A percentile compares a stretch with the other conserved stretches of the same genome.
These are phyloP conservation scores for Hypoxylon fuscum DNA, from an alignment of 495 filamentous ascomycete species.

Conservation along the genomic window DNA sequence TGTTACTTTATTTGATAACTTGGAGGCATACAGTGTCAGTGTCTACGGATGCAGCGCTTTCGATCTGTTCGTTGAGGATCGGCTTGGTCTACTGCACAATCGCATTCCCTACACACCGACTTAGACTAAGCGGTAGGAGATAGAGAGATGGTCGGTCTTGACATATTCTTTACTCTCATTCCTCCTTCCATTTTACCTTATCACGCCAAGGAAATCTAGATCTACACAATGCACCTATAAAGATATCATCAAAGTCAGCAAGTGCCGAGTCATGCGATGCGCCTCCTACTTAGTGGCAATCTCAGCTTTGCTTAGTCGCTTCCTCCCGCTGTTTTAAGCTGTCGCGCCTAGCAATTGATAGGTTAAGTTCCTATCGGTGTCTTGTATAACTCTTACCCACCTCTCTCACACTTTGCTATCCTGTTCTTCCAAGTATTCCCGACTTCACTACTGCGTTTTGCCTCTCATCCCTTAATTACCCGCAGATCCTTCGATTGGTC, in stretches of 20 bases:
- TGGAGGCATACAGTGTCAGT: constrained; percentile 12
- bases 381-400: constrained; percentile 16
- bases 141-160: neutral
- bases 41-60: constrained; percentile 28
- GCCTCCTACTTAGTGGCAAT: constrained; percentile 13
- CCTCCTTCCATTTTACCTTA: constrained; percentile 24
- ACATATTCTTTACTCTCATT: neutral
- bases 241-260: constrained; percentile 23
- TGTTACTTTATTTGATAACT: constrained; percentile 27
- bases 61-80: constrained; percentile 16
- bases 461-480: neutral
- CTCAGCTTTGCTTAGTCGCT: constrained; percentile 10
- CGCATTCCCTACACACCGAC: constrained; percentile 11
- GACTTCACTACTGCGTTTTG: neutral
- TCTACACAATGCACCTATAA: constrained; percentile 14
- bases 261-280: constrained; percentile 30
- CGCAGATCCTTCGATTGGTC: neutral
- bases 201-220: constrained; percentile 35
- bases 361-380: constrained; percentile 1
- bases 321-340: constrained; percentile 5
- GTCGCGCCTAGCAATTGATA: neutral
- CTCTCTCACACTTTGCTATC: constrained; percentile 4
- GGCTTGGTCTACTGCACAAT: constrained; percentile 1
- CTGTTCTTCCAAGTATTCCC: neutral
- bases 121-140: constrained; percentile 1